These are phyloP conservation scores for Neurospora terricola DNA, from an alignment of 495 filamentous ascomycete genomes.

Conservation along the genomic window DNA sequence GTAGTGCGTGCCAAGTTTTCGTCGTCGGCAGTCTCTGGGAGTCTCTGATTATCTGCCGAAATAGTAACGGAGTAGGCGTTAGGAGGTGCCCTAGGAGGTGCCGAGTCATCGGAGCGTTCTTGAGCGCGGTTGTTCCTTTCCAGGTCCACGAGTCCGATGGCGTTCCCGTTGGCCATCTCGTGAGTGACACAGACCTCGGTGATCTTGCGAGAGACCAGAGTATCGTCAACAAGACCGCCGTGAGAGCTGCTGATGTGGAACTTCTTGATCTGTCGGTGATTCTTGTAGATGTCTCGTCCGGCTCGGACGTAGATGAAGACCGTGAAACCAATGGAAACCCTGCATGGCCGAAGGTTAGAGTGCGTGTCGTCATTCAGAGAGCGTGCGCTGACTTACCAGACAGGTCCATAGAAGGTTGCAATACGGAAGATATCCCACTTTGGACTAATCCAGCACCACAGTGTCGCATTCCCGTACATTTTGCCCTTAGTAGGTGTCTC, in stretches of 20 bases:
- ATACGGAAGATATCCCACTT: constrained; percentile 67
- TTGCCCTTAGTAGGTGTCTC: constrained; percentile 34
- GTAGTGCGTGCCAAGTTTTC: background rate
- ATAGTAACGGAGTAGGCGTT: constrained; percentile 38
- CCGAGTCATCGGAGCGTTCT: background rate
- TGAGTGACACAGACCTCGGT: constrained; percentile 45
- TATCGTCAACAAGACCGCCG: constrained; percentile 7
- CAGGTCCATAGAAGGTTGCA: constrained; percentile 70
- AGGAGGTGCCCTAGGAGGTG: constrained; percentile 4
- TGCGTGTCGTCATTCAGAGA: background rate
- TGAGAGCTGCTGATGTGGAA: constrained; percentile 33
- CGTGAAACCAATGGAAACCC: constrained; percentile 57
- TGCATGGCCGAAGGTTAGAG: constrained; percentile 9
- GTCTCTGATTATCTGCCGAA: constrained; percentile 20
- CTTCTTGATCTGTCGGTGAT: constrained; percentile 37
- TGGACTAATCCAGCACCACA: constrained; percentile 74
- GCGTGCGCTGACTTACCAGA: constrained; percentile 47
- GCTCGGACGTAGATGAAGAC: constrained; percentile 64
- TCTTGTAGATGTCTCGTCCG: constrained; percentile 58
- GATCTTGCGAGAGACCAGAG: constrained; percentile 45
- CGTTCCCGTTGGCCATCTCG: constrained; percentile 21
- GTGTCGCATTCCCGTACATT: constrained; percentile 66
- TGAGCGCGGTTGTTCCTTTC: constrained; percentile 5
- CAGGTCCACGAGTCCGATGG: constrained; percentile 15
- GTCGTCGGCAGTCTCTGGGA: background rate